These are phyloP conservation scores for Paraphoma sp. DNA, from an alignment of 2,329 filamentous ascomycete genomes.

Conservation along the genomic window DNA sequence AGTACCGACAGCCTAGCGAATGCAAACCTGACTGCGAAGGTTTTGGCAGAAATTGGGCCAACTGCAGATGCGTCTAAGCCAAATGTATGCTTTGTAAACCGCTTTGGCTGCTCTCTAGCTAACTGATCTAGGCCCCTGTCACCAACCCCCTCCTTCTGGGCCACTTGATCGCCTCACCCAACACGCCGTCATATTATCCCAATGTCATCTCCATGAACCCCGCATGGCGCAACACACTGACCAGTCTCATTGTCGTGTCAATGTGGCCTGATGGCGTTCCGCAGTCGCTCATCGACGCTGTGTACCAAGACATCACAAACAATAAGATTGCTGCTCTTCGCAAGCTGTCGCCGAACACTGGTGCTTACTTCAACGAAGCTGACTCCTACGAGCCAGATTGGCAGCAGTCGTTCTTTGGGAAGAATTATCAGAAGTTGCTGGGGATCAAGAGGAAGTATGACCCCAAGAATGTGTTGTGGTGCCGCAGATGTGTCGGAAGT, in stretches of 20 bases:
- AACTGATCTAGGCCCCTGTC: slow-evolving; percentile 12
- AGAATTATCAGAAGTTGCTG: slow-evolving; percentile 21
- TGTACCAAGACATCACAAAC: slow-evolving; percentile 25
- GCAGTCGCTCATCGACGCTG: slow-evolving; percentile 10
- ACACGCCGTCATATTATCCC: slow-evolving; percentile 22
- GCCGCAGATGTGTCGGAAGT: slow-evolving; percentile 34
- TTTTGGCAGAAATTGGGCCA: slow-evolving; percentile 25
- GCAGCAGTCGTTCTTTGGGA: slow-evolving; percentile 31
- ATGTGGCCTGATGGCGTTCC: slow-evolving; percentile 18
- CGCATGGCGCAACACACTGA: slow-evolving; percentile 33
- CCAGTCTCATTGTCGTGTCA: slow-evolving; percentile 23
- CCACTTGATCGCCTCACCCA: slow-evolving; percentile 27
- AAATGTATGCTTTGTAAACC: slow-evolving; percentile 15
- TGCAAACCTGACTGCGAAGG: slow-evolving; percentile 14
- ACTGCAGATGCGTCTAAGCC: slow-evolving; percentile 12
- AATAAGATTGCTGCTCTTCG: slow-evolving; percentile 24
- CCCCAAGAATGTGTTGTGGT: slow-evolving; percentile 29
- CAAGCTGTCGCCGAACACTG: slow-evolving; percentile 24
- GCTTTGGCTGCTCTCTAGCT: neutral
- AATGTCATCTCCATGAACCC: slow-evolving; percentile 23
- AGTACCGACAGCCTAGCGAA: slow-evolving; percentile 23
- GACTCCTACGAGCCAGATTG: slow-evolving; percentile 34
- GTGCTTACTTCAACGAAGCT: slow-evolving; percentile 39
- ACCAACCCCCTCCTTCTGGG: slow-evolving; percentile 26
- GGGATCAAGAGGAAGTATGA: slow-evolving; percentile 31